Evolutionary conservation across 768 basidiomycete species (phyloP).

Genomic region (Boletus edulis): DNA sequence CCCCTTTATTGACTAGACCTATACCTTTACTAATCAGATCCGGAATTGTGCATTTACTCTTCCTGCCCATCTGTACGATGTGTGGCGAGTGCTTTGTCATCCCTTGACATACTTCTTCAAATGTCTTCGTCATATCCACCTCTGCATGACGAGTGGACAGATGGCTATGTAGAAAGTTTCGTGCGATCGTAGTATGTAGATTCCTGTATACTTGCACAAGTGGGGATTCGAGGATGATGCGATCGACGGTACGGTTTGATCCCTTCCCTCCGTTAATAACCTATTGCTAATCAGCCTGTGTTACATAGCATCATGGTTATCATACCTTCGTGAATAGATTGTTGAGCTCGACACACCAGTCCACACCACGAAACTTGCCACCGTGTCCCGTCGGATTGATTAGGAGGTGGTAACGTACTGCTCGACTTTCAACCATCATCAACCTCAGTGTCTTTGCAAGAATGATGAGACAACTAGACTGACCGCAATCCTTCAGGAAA

Average conservation of each 20-base stretch:
- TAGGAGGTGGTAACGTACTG: not conserved
- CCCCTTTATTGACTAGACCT: not conserved
- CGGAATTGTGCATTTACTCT: not conserved
- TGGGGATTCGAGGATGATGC: not conserved
- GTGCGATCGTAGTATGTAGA: not conserved
- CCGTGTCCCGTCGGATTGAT: not conserved
- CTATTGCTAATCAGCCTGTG: no score
- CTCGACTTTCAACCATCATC: no score
- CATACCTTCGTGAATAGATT: slow-evolving; percentile 1
- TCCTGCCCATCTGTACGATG: not conserved
- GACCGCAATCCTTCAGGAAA: not conserved
- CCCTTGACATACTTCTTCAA: not conserved
- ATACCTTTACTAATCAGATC: not conserved
- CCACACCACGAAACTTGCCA: not conserved
- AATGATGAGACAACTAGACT: no score
- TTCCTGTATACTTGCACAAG: not conserved
- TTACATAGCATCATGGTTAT: no score
- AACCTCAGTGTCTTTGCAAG: no score
- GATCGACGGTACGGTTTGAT: not conserved
- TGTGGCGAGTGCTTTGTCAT: not conserved
- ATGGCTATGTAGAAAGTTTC: not conserved
- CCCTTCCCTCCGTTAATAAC: not conserved
- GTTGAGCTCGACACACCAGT: not conserved
- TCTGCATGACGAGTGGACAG: not conserved
- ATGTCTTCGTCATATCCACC: not conserved